Evolutionary conservation across 1,139 yeast genomes (phyloP).

Genomic region (Hanseniaspora sp.): DNA sequence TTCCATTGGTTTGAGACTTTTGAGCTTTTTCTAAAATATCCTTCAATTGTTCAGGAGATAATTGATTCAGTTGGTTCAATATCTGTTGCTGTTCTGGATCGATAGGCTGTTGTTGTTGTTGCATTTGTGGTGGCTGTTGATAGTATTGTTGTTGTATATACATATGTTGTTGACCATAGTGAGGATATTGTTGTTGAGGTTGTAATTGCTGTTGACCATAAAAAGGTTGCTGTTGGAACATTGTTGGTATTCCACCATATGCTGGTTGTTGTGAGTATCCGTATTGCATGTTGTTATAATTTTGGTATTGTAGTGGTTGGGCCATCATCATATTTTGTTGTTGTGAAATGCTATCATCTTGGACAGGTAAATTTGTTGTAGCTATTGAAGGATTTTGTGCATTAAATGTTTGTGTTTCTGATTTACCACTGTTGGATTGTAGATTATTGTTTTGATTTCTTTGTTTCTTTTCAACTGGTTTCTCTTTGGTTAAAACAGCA

Average conservation of each 20-base stretch:
- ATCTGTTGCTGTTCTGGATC: slow-evolving; percentile 14
- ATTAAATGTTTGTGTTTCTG: neutral
- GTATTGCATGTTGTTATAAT: no score
- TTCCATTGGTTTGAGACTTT: slow-evolving; percentile 6
- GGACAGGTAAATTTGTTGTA: neutral
- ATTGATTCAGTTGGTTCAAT: slow-evolving; percentile 16
- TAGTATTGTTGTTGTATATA: slow-evolving; percentile 21
- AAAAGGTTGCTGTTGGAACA: slow-evolving; percentile 10
- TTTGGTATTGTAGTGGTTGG: no score
- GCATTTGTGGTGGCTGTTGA: slow-evolving; percentile 18
- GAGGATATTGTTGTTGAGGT: slow-evolving; percentile 9
- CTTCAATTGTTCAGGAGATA: neutral
- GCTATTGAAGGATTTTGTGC: neutral
- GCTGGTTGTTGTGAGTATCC: neutral
- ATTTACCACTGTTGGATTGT: neutral
- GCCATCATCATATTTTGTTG: no score
- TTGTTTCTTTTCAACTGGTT: neutral
- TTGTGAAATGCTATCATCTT: no score
- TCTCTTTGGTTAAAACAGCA: slow-evolving; percentile 2
- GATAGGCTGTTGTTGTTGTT: slow-evolving; percentile 14
- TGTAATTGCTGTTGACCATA: neutral
- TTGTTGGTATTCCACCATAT: neutral
- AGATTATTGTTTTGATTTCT: neutral
- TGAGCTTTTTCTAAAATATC: slow-evolving; percentile 12
- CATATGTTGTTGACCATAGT: slow-evolving; percentile 17